Evolutionary conservation across 495 filamentous ascomycete species (phyloP).

Genomic region (Gamarada debralockiae): DNA sequence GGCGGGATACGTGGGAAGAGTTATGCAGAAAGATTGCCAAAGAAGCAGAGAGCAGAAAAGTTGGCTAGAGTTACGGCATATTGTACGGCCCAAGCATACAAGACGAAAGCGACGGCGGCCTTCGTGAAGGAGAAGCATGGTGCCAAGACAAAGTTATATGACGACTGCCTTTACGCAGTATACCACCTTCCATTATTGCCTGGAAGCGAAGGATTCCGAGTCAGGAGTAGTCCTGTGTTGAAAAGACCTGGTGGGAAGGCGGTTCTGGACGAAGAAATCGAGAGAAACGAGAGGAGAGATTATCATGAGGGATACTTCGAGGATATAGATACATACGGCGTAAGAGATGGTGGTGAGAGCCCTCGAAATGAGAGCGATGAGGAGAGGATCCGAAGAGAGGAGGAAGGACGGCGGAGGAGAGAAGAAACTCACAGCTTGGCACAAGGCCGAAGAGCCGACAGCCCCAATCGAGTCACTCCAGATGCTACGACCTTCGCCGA

Average conservation of each 20-base stretch:
- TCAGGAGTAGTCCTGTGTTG: conserved; percentile 84
- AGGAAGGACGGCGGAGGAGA: conserved; percentile 23
- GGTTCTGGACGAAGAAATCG: conserved; percentile 92
- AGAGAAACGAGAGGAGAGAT: conserved; percentile 83
- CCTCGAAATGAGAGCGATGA: conserved; percentile 29
- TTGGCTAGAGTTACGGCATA: conserved; percentile 90
- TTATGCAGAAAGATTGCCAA: conserved; percentile 92
- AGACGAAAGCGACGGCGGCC: conserved; percentile 76
- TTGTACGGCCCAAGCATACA: conserved; percentile 91
- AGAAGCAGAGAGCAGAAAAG: conserved; percentile 81
- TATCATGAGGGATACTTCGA: conserved; percentile 86
- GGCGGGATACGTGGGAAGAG: conserved; percentile 69
- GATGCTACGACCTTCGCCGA: conserved; percentile 77
- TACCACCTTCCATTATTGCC: conserved; percentile 89
- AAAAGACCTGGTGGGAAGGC: conserved; percentile 93
- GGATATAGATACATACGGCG: conserved; percentile 41
- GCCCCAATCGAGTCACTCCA: conserved; percentile 47
- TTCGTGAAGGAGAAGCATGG: conserved; percentile 88
- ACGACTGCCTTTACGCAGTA: conserved; percentile 93
- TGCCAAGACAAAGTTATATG: conserved; percentile 97
- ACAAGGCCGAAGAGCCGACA: conserved; percentile 22
- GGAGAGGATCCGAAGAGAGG: conserved; percentile 24
- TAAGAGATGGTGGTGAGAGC: conserved; percentile 32
- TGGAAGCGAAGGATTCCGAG: conserved; percentile 77
- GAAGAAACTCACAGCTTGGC: conserved; percentile 19